Conservation (phyloP, 2,329 filamentous ascomycete genomes). For the Ascochyta viciae-villosae region DNA sequence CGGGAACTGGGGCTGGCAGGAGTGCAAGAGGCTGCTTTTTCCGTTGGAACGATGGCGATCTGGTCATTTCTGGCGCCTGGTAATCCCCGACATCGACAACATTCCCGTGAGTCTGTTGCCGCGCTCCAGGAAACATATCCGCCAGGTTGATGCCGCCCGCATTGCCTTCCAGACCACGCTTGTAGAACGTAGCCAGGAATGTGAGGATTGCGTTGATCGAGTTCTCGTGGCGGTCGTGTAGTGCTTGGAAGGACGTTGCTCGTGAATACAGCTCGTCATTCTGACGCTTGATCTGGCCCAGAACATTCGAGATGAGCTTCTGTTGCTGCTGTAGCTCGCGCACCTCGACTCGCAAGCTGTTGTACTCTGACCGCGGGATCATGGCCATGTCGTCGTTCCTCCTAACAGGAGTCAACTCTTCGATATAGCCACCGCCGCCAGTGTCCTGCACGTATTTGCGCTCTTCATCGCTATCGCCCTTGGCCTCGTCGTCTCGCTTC, state of each 20-base stretch:
- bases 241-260: slow-evolving; percentile 84
- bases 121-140: slow-evolving; percentile 80
- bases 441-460: slow-evolving; percentile 54
- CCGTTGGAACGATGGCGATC: slow-evolving; percentile 47
- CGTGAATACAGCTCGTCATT: slow-evolving; percentile 89
- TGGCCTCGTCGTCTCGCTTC: slow-evolving; percentile 63
- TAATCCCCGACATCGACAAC: slow-evolving; percentile 69
- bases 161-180: slow-evolving; percentile 88
- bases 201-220: slow-evolving; percentile 99
- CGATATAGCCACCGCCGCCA: slow-evolving; percentile 49
- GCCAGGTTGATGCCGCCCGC: slow-evolving; percentile 76
- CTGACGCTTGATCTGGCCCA: slow-evolving; percentile 80
- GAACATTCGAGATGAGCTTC: slow-evolving; percentile 81
- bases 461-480: slow-evolving; percentile 76
- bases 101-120: slow-evolving; percentile 62
- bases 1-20: slow-evolving; percentile 41
- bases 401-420: slow-evolving; percentile 49
- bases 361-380: slow-evolving; percentile 75
- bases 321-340: slow-evolving; percentile 85
- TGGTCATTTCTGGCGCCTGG: slow-evolving; percentile 45
- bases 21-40: slow-evolving; percentile 47
- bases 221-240: slow-evolving; percentile 96
- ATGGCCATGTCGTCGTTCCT: slow-evolving; percentile 56
- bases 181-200: slow-evolving; percentile 95
- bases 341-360: slow-evolving; percentile 79